These are phyloP conservation scores for Lyophyllum semitale DNA, from an alignment of 768 basidiomycete species.

Conservation along the genomic window DNA sequence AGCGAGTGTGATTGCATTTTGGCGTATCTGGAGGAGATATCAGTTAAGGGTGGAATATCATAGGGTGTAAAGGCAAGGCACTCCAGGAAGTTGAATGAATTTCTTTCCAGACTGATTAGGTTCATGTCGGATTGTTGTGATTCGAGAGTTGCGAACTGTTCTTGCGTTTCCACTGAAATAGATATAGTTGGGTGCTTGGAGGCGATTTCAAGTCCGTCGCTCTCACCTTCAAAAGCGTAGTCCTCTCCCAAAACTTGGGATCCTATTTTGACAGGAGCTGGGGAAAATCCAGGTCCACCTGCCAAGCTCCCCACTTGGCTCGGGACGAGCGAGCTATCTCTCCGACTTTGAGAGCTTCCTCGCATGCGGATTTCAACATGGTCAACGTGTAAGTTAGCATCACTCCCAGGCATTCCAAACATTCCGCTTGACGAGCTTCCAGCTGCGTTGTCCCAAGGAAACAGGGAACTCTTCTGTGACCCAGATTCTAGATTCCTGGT, in stretches of 20 bases:
- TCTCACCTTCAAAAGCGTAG: constrained; percentile 66
- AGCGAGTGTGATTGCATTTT: constrained; percentile 74
- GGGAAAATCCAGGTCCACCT: constrained; percentile 50
- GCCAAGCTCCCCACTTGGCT: constrained; percentile 47
- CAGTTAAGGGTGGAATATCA: constrained; percentile 9
- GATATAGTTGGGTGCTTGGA: not conserved
- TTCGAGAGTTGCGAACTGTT: constrained; percentile 33
- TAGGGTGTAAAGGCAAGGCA: constrained; percentile 30
- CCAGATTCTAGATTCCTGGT: constrained; percentile 38
- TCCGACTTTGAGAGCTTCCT: constrained; percentile 54
- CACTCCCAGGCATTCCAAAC: constrained; percentile 40
- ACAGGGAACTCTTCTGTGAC: constrained; percentile 71
- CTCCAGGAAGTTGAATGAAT: constrained; percentile 83
- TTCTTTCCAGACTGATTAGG: constrained; percentile 65
- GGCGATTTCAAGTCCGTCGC: not conserved
- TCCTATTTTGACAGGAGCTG: constrained; percentile 42
- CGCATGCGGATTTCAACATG: constrained; percentile 54
- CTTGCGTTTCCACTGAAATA: constrained; percentile 14
- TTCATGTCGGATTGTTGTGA: constrained; percentile 59
- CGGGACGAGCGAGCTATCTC: constrained; percentile 56
- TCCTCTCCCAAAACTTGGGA: constrained; percentile 56
- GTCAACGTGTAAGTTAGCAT: constrained; percentile 46
- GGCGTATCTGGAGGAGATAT: constrained; percentile 55
- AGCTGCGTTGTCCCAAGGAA: constrained; percentile 85
- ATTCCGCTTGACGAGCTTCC: constrained; percentile 58